These are phyloP conservation scores for Hypoxylon sp. DNA, from an alignment of 2,329 filamentous ascomycete species.

Conservation along the genomic window DNA sequence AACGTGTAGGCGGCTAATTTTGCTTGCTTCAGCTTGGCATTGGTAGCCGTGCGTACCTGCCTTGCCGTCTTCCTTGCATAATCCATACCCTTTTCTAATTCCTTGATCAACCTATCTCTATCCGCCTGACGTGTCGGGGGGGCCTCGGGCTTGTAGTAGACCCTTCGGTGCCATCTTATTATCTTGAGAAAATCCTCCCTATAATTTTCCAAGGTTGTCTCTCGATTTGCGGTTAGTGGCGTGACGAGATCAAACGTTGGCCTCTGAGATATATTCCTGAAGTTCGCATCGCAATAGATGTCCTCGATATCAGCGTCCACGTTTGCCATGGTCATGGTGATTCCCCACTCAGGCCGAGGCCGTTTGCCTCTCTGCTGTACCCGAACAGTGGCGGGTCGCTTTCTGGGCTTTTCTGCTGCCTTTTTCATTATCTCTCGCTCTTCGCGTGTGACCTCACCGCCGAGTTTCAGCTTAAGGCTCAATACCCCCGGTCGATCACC, in stretches of 20 bases:
- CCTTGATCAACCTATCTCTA: background rate
- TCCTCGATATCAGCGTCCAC: slow-evolving; percentile 26
- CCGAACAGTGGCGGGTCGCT: slow-evolving; percentile 5
- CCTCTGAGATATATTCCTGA: background rate
- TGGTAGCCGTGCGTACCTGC: background rate
- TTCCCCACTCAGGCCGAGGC: background rate
- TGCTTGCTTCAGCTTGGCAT: slow-evolving; percentile 7
- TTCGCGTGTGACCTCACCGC: slow-evolving; percentile 20
- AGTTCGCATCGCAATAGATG: slow-evolving; percentile 8
- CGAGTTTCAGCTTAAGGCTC: slow-evolving; percentile 25
- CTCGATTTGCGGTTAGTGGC: slow-evolving; percentile 22
- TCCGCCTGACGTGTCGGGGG: background rate
- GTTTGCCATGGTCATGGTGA: slow-evolving; percentile 25
- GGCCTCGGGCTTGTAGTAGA: background rate
- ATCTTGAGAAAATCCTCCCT: slow-evolving; percentile 1
- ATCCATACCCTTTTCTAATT: slow-evolving; percentile 1
- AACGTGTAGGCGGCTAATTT: slow-evolving; percentile 14
- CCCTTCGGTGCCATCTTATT: background rate
- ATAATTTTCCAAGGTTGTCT: slow-evolving; percentile 16
- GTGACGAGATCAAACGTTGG: slow-evolving; percentile 15
- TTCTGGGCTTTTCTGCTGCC: background rate
- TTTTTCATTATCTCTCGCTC: slow-evolving; percentile 6
- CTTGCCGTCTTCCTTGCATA: background rate
- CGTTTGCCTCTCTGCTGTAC: background rate
- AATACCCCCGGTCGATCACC: slow-evolving; percentile 31